phyloP scores from a whole-genome alignment of 192 early-diverging fungal genomes.

The Linnemannia hyalina region DNA sequence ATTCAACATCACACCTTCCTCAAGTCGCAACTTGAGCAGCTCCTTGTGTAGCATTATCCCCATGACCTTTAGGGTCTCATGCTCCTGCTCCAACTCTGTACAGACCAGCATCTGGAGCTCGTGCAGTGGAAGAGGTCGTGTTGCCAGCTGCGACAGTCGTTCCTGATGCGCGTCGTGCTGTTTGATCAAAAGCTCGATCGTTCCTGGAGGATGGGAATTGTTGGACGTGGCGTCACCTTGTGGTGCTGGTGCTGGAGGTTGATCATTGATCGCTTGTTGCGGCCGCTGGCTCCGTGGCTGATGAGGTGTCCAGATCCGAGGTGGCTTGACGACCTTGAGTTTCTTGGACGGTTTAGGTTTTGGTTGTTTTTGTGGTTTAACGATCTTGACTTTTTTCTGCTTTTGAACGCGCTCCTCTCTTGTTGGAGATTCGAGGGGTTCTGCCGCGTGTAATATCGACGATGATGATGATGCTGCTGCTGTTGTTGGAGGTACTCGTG shows the following conservation, averaged over 20 bases:
- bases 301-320: slow-evolving; percentile 10
- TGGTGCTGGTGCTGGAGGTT: neutral
- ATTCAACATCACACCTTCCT: slow-evolving; percentile 41
- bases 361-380: slow-evolving; percentile 1
- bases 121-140: slow-evolving; percentile 17
- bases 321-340: slow-evolving; percentile 2
- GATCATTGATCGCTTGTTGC: neutral
- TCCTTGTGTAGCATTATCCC: slow-evolving; percentile 31
- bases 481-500: neutral
- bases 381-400: neutral
- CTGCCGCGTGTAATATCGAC: neutral
- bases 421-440: neutral
- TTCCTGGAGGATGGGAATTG: slow-evolving; percentile 4
- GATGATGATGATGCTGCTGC: too few relatives aligned
- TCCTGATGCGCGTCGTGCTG: slow-evolving; percentile 9
- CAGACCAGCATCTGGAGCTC: slow-evolving; percentile 26
- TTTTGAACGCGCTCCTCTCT: neutral
- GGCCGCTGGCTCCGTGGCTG: neutral
- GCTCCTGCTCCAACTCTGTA: slow-evolving; percentile 32
- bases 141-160: slow-evolving; percentile 3
- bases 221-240: neutral
- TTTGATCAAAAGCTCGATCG: slow-evolving; percentile 17
- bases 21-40: slow-evolving; percentile 39
- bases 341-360: slow-evolving; percentile 7
- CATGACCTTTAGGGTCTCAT: slow-evolving; percentile 3